Evolutionary conservation across 2,329 filamentous ascomycete species (phyloP), one percentile per base, ranked within the genome.

Genomic region (Pleoardoris graminearum): DNA sequence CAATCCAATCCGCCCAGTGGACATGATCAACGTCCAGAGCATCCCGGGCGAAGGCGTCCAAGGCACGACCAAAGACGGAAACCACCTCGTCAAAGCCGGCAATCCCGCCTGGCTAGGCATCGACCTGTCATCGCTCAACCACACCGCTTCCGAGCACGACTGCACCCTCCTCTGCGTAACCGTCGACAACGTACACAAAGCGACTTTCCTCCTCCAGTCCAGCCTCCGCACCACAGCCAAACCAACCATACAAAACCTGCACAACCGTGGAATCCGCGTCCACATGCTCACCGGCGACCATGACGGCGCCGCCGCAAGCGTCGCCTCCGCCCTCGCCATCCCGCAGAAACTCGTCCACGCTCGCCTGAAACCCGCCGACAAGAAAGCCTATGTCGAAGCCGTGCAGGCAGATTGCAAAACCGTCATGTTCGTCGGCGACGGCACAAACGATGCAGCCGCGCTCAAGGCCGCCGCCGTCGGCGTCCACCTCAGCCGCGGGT

Each of bases 391-490:
- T 63, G 71, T 86, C 46, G 59, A 64, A 10, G 43, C 58, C 2
- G 53, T 77, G 1, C 70, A 71, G 23, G 37, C 54, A 4, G 39
- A 49, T 1, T 51, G 54, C 1, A 63, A 59, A n/a, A 58, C 80
- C 1, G 81, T 90, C 16, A 70, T 91, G 5, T 92, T 93, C 70
- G 81, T 83, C 45, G 89, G 89, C 29, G 89, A 93, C 61, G 90
- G 90, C 1, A 91, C 87, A 12, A 93, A 93, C 68, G 89, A 93
- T 63, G 87, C 89, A 0, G 79, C 84, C 2, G 89, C 89, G 0
- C 78, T 93, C 2, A 84, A 87, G 0, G 82, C 86, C 65, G 87
- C 90, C 1, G 82, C 81, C 5, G 80, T 93, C 23, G 90, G 90
- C 23, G 77, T 91, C 0, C 86, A 90, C 58, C 82, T 93, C 67